Evolutionary conservation across 495 filamentous ascomycete genomes (phyloP), one percentile per base, ranked within the genome.

Genomic region (Xylaria scruposa): DNA sequence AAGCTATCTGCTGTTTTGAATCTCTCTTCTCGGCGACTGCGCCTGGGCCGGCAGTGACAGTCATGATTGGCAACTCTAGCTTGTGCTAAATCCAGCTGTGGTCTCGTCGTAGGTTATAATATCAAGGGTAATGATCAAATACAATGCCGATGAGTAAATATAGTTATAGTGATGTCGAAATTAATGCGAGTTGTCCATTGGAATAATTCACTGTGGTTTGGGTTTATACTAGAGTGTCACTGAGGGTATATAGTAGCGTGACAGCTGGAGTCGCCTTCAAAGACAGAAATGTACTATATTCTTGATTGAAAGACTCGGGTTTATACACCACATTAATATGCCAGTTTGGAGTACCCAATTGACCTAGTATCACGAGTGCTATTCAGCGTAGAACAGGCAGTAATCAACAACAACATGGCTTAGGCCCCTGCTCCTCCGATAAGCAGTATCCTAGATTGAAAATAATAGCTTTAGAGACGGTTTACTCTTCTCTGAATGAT

Each of bases 1-100:
- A 67, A 19, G 64, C 64, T 54, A 67, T 67, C 64, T 67, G 64
- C 33, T 67, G 64, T 44, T 67, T 67, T 54, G 64, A 40, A 24
- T 54, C 64, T n/a, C 31, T 38, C 26, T 36, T 67, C 31, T 67
- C 64, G 29, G 31, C 46, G 33, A 33, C 64, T 31, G 29, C 47
- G 64, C 46, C 31, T 24, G 47, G 13, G 46, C 33, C 33, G 3
- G 64, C 13, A 42, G 26, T 54, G 31, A 47, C 26, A 15, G 64
- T 67, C 64, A 67, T 67, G 47, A 6, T 67, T 26, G 64, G n/a
- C 29, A 49, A 53, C 42, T 67, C 46, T 10, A 67, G 31, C 19
- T 31, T 54, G 26, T 12, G 17, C 64, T 24, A 17, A 42, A 47
- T 15, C 54, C 31, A 47, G 24, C n/a, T 19, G 7, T 31, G 5